Evolutionary conservation across 495 filamentous ascomycete genomes (phyloP).

Genomic region (Aspergillus conjunctus): DNA sequence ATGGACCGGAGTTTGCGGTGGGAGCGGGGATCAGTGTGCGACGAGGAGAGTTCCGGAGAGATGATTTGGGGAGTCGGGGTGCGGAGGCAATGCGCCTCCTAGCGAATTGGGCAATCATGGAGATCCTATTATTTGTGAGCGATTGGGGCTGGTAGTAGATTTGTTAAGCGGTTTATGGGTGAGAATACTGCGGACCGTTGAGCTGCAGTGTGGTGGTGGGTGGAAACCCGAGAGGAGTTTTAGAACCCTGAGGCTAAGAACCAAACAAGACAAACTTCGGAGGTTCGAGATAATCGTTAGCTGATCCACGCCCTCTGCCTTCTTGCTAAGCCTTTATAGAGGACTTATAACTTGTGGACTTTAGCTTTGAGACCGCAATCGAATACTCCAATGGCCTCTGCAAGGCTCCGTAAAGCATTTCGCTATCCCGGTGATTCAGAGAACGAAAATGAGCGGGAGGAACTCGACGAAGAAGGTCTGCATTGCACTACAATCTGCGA

Average conservation of each 20-base stretch:
- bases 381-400: constrained; percentile 40
- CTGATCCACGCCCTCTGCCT: not conserved
- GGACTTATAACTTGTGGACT: not conserved
- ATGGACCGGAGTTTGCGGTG: constrained; percentile 57
- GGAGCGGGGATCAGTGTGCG: constrained; percentile 54
- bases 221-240: constrained; percentile 4
- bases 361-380: not conserved
- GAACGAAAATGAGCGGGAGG: constrained; percentile 47
- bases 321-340: not conserved
- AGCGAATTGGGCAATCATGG: constrained; percentile 22
- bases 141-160: not conserved
- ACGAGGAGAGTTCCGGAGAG: constrained; percentile 24
- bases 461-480: constrained; percentile 66
- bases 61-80: constrained; percentile 17
- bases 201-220: not conserved
- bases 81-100: constrained; percentile 27
- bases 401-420: constrained; percentile 63
- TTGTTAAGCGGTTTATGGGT: no score
- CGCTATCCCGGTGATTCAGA: constrained; percentile 60
- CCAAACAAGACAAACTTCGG: constrained; percentile 43
- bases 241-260: constrained; percentile 6
- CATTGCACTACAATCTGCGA: not conserved
- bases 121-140: not conserved
- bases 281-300: not conserved
- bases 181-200: not conserved